phyloP scores from a whole-genome alignment of 2,329 filamentous ascomycete genomes.

The Apiospora pterosperma region DNA sequence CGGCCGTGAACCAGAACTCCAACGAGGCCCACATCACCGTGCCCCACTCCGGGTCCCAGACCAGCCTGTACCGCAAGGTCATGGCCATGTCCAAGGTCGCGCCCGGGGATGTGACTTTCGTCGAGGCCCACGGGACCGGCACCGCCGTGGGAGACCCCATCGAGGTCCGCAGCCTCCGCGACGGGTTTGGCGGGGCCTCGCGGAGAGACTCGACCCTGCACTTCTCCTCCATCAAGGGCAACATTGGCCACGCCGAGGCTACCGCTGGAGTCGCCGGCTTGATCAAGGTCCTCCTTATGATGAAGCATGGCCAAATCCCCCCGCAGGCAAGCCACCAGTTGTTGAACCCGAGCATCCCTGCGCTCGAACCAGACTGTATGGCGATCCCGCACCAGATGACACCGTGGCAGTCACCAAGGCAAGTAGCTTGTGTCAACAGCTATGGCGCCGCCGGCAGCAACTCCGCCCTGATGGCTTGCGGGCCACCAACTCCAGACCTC shows the following conservation, averaged over 20 bases:
- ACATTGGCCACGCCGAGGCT: conserved; percentile 27
- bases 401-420: conserved; percentile 26
- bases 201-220: conserved; percentile 3
- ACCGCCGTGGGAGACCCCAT: conserved; percentile 32
- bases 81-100: conserved; percentile 21
- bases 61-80: conserved; percentile 25
- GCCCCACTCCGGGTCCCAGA: conserved; percentile 31
- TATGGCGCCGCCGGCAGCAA: conserved; percentile 35
- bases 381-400: conserved; percentile 11
- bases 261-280: conserved; percentile 25
- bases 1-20: conserved; percentile 39
- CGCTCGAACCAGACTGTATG: conserved; percentile 14
- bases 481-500: background rate
- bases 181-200: conserved; percentile 16
- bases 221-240: conserved; percentile 28
- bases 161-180: conserved; percentile 18
- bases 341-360: conserved; percentile 25
- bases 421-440: conserved; percentile 30
- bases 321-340: conserved; percentile 21
- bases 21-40: conserved; percentile 37
- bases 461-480: conserved; percentile 11
- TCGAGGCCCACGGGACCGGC: conserved; percentile 42
- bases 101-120: conserved; percentile 23
- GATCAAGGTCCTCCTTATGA: conserved; percentile 30
- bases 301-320: conserved; percentile 21